Base-by-base conservation (phyloP, 164 flowering plant species). In the Liriodendron chinense region DNA sequence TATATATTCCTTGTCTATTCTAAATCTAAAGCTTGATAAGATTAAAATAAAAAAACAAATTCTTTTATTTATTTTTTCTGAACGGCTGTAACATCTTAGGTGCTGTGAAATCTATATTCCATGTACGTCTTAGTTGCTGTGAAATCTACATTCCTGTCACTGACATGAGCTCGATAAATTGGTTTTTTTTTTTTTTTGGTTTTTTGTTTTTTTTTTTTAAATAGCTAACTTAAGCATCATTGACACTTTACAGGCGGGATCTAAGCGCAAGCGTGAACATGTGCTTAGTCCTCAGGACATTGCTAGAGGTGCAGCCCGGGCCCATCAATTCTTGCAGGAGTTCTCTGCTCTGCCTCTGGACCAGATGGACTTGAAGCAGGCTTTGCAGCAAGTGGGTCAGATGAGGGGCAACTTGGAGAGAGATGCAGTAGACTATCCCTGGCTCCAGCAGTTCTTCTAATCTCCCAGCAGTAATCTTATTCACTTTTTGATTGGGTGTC, bases 361-460 rank as follows among this genome's bases (percentile, higher is more conserved):
- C 50, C 79, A 80, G 74, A 90, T 90, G 92, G 92, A 92, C 77
- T 67, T 84, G 74, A 81, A 86, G 75, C 78, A 91, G 76, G 92
- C 91, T 79, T 77, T 94, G 50, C 81, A 86, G 77, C 83, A 85
- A 43, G 89, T 91, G 24, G 74, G 81, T 34, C 82, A 87, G 75
- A 73, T 96, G 83, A 90, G 80, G 78, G 83, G 80, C 68, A 91
- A 81, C 9, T 82, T 96, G 72, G 89, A 87, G 84, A 92, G 88
- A 71, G 98, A 92, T 83, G 89, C 94, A 10, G 83, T 34, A 2
- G 82, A 85, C 74, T 81, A 79, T 73, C 66, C 22, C 14, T 96
- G 99, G 99, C 97, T 96, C 50, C 88, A 89, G 84, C 93, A 92
- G 68, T 90, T 96, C 86, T 73, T 94, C 59, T 87, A 88, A 57